Conservation (phyloP, 2,329 filamentous ascomycete species). For the Aspergillus amoenus region DNA sequence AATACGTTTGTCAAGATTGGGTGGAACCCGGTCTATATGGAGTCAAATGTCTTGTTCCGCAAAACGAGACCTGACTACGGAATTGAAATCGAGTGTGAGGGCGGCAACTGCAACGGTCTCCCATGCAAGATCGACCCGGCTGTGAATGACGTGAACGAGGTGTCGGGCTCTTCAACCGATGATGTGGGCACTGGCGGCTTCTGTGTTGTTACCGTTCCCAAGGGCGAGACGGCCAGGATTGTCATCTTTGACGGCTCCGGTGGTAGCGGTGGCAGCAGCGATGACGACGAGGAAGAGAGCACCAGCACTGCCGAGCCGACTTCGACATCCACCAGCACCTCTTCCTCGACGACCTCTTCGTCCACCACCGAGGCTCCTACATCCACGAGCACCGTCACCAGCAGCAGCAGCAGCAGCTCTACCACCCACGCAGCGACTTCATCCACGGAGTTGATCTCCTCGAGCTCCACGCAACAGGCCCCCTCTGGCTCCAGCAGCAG, state of each 20-base stretch:
- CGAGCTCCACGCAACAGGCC: slow-evolving; percentile 1
- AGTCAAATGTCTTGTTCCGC: slow-evolving; percentile 53
- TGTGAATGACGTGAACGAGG: slow-evolving; percentile 55
- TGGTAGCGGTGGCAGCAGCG: slow-evolving; percentile 16
- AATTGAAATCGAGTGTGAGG: slow-evolving; percentile 67
- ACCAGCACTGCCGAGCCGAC: slow-evolving; percentile 14
- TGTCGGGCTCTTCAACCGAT: slow-evolving; percentile 56
- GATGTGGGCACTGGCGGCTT: slow-evolving; percentile 70
- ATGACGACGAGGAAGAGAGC: slow-evolving; percentile 8
- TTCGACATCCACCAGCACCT: slow-evolving; percentile 6
- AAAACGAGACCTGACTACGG: slow-evolving; percentile 64
- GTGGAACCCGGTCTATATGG: slow-evolving; percentile 72
- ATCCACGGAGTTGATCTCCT: slow-evolving; percentile 2
- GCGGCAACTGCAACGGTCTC: slow-evolving; percentile 67
- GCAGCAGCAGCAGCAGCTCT: slow-evolving; percentile 12
- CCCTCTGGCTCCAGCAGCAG: slow-evolving; percentile 10
- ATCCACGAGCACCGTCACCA: slow-evolving; percentile 10
- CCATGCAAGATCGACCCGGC: slow-evolving; percentile 70
- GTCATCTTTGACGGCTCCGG: slow-evolving; percentile 55
- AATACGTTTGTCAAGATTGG: slow-evolving; percentile 73
- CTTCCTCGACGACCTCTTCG: slow-evolving; percentile 14
- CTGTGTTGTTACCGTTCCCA: slow-evolving; percentile 73
- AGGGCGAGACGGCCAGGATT: slow-evolving; percentile 65
- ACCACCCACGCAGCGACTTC: slow-evolving; percentile 10
- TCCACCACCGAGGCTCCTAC: slow-evolving; percentile 14